These are phyloP conservation scores for Talaromyces islandicus DNA, from an alignment of 2,329 filamentous ascomycete genomes.

Conservation along the genomic window DNA sequence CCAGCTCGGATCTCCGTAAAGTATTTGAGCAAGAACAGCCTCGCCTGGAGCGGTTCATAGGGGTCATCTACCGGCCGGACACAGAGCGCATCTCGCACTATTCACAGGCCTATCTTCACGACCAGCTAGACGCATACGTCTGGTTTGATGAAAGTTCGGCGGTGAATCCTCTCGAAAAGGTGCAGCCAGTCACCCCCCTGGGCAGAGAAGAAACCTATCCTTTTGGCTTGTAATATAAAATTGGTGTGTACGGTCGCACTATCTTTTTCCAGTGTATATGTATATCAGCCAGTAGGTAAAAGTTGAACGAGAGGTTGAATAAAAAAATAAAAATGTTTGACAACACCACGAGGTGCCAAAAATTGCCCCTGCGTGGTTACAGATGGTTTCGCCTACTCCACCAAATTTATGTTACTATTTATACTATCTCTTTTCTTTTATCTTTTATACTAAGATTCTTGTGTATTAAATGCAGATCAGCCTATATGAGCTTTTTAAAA, in stretches of 20 bases:
- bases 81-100: constrained; percentile 48
- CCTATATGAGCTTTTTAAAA: too few species aligned
- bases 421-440: too few species aligned
- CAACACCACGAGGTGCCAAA: too few species aligned
- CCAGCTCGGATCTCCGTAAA: constrained; percentile 30
- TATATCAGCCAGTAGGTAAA: not conserved
- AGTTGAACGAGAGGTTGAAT: not conserved
- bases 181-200: constrained; percentile 24
- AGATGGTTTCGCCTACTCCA: too few species aligned
- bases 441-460: too few species aligned
- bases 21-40: constrained; percentile 29
- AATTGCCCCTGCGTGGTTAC: too few species aligned
- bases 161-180: constrained; percentile 40
- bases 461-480: too few species aligned
- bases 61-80: constrained; percentile 47
- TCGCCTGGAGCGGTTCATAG: constrained; percentile 47
- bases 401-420: too few species aligned
- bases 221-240: constrained; percentile 38
- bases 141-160: constrained; percentile 47
- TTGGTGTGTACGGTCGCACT: not conserved
- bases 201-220: constrained; percentile 47
- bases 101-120: constrained; percentile 38
- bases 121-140: constrained; percentile 46
- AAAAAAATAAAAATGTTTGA: not conserved
- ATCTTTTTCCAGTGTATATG: not conserved